Evolutionary conservation across 257 asterid genomes (phyloP).

Genomic region (Nemophila menziesii): DNA sequence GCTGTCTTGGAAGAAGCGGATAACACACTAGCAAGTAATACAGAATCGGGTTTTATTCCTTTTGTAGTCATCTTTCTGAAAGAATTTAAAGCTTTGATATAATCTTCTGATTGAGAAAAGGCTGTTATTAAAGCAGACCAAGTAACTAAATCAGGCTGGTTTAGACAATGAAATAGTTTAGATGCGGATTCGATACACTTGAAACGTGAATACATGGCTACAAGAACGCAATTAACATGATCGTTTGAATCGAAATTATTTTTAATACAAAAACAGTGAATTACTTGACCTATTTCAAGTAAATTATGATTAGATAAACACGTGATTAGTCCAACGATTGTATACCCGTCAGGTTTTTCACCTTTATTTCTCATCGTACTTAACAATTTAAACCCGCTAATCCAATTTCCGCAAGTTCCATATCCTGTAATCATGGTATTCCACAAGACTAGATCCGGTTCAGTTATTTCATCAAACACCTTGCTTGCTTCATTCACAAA

Average conservation of each 20-base stretch:
- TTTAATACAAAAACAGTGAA: constrained; percentile 53
- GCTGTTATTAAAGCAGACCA: constrained; percentile 74
- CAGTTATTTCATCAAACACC: constrained; percentile 34
- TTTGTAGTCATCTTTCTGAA: constrained; percentile 31
- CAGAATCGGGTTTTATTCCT: constrained; percentile 33
- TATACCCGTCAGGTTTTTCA: constrained; percentile 48
- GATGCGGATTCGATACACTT: constrained; percentile 36
- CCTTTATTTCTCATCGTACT: constrained; percentile 36
- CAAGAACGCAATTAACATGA: constrained; percentile 55
- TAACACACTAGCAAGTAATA: constrained; percentile 39
- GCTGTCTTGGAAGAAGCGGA: constrained; percentile 47
- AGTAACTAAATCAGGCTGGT: constrained; percentile 59
- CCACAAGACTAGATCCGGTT: constrained; percentile 73
- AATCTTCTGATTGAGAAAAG: constrained; percentile 36
- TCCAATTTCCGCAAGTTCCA: constrained; percentile 39
- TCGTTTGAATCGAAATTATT: constrained; percentile 35
- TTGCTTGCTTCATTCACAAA: constrained; percentile 30
- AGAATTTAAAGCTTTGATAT: constrained; percentile 29
- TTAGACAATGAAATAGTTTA: constrained; percentile 27
- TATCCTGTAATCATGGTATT: constrained; percentile 60
- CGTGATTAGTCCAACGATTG: constrained; percentile 49
- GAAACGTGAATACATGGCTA: constrained; percentile 50
- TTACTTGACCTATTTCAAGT: constrained; percentile 26
- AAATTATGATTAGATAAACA: constrained; percentile 21
- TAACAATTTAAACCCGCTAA: constrained; percentile 33